These are phyloP conservation scores for Aspergillus brasiliensis DNA, from an alignment of 2,329 filamentous ascomycete species.

Conservation along the genomic window DNA sequence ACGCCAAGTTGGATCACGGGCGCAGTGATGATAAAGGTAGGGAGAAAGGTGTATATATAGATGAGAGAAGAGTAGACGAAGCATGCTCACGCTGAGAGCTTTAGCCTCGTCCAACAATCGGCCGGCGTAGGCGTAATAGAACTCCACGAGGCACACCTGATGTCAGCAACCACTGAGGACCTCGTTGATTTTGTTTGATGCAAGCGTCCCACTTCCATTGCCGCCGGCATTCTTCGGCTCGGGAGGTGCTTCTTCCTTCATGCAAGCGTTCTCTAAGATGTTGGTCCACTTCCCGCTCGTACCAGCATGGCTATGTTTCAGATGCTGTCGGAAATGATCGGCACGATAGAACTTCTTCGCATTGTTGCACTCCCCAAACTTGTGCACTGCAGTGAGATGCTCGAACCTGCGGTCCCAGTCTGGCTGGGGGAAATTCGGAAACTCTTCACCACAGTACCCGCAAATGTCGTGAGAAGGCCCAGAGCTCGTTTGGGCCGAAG, in stretches of 20 bases:
- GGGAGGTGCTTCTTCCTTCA: constrained; percentile 72
- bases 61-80: neutral
- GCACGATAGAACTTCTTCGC: constrained; percentile 97
- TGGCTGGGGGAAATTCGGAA: constrained; percentile 70
- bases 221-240: constrained; percentile 27
- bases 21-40: neutral
- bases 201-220: constrained; percentile 21
- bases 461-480: constrained; percentile 67
- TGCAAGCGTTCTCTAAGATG: constrained; percentile 93
- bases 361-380: constrained; percentile 97
- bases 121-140: neutral
- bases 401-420: constrained; percentile 87
- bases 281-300: constrained; percentile 99
- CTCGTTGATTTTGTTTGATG: constrained; percentile 33
- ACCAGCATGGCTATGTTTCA: constrained; percentile 96
- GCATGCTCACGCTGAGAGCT: neutral
- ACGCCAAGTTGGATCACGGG: neutral
- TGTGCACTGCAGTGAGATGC: constrained; percentile 88
- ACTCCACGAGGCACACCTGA: neutral
- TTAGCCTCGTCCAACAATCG: neutral
- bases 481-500: constrained; percentile 37
- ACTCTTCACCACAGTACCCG: constrained; percentile 95
- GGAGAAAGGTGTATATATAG: neutral
- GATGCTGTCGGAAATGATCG: constrained; percentile 95
- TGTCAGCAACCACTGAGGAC: constrained; percentile 34